Base-by-base conservation (phyloP, 1,284 basidiomycete species). In the Afroboletus lepidellus region DNA sequence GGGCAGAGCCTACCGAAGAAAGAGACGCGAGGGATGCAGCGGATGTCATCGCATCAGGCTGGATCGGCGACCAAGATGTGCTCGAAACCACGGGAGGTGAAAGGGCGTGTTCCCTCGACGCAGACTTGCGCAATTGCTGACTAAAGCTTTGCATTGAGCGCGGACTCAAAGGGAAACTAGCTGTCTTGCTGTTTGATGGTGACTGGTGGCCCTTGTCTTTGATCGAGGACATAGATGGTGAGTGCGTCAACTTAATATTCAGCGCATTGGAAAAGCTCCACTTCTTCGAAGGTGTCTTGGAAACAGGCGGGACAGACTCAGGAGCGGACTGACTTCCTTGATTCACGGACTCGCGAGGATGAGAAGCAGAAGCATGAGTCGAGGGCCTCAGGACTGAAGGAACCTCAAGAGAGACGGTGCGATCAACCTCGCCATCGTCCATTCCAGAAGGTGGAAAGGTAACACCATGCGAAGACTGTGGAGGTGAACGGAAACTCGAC, bases 261-360 rank as follows among this genome's bases (percentile, higher is more conserved):
- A 97, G 75, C 7, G 91, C 91, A 53, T 83, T 90, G 7, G 92
- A 92, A 72, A 98, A 92, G 63, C 93, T 96, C 94, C 94, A 98
- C 72, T 97, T 98, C 77, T 95, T 96, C 37, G 85, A 91, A 42
- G 89, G 87, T 2, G 88, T 87, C 71, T 87, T 87, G 48, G 77
- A 70, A 42, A 76, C 71, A 27, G 55, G 57, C 41, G 67, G 61
- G 3, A 68, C 66, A 51, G 75, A 72, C 48, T 78, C 74, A 12
- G 77, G 69, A 32, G 74, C 71, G 44, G 74, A 73, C n/a, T 57
- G 72, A 62, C 53, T 70, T 42, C 57, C 66, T 45, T 61, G 62
- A 55, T 61, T 71, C 33, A 45, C 48, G 38, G 57, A 55, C 18
- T 57, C 57, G 34, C 55, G 56, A 42, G 50, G 47, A 51, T 57